Evolutionary conservation across 768 basidiomycete species (phyloP).

Genomic region (Pleurotus tuber-regium): DNA sequence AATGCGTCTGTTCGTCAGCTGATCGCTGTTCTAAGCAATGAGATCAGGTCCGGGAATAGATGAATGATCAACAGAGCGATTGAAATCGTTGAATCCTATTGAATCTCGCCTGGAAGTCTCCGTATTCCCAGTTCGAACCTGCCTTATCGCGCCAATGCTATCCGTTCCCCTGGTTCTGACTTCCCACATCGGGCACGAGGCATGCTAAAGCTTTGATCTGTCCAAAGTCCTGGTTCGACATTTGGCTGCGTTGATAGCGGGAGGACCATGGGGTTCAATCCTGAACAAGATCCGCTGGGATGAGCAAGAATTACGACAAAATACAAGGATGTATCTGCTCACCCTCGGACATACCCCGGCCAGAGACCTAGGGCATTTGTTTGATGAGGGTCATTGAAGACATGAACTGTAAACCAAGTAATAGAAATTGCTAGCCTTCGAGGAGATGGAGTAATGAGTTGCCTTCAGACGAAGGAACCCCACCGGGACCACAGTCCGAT

Average conservation of each 20-base stretch:
- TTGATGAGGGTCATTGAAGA: not conserved
- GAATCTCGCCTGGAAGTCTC: not conserved
- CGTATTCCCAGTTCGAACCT: not conserved
- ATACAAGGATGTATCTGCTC: not conserved
- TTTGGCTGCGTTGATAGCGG: not conserved
- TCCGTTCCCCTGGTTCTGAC: not conserved
- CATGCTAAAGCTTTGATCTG: not conserved
- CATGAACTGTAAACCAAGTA: not conserved
- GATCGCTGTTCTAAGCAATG: not conserved
- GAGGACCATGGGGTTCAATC: not conserved
- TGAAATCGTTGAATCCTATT: not conserved
- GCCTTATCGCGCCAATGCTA: not conserved
- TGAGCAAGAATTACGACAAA: not conserved
- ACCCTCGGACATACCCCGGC: not conserved
- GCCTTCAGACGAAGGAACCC: not conserved
- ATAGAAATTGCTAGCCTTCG: not conserved
- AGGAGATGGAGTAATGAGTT: not conserved
- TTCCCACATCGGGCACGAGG: slow-evolving; percentile 6
- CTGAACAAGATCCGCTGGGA: not conserved
- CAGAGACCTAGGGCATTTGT: not conserved
- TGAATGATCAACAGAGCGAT: not conserved
- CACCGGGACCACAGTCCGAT: not conserved
- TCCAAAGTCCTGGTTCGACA: not conserved
- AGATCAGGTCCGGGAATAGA: not conserved
- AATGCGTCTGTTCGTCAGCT: not conserved